Evolutionary conservation across 345 rosid species (phyloP).

Genomic region (Ricinus communis): DNA sequence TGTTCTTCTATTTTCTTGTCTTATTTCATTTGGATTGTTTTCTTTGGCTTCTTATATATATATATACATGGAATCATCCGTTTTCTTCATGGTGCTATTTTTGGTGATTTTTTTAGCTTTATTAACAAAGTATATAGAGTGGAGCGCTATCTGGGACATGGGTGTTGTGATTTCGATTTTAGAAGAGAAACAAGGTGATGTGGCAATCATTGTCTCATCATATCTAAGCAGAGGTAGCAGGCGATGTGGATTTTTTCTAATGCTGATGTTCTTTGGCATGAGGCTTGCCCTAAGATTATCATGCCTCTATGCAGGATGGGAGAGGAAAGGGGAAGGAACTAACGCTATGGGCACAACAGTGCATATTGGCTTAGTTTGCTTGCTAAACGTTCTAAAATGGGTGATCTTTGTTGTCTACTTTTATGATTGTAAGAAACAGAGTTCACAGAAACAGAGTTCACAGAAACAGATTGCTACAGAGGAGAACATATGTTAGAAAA

Average conservation of each 20-base stretch:
- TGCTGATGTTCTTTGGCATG: conserved; percentile 24
- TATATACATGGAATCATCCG: neutral
- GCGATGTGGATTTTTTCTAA: conserved; percentile 19
- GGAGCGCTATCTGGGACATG: conserved; percentile 43
- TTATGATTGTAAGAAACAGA: conserved; percentile 27
- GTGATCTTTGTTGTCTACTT: conserved; percentile 24
- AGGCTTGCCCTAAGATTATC: conserved; percentile 21
- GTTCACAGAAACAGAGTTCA: neutral
- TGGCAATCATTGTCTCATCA: conserved; percentile 23
- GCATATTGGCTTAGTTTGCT: conserved; percentile 18
- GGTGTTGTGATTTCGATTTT: conserved; percentile 33
- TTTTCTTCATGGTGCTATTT: neutral
- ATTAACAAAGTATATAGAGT: conserved; percentile 27
- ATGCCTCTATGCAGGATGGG: conserved; percentile 18
- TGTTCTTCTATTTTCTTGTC: conserved; percentile 15
- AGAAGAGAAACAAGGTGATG: conserved; percentile 41
- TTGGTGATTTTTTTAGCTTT: conserved; percentile 1
- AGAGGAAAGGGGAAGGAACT: neutral
- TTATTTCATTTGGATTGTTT: neutral
- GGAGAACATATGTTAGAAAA: too few relatives aligned
- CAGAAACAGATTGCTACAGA: too few relatives aligned
- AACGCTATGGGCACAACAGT: neutral
- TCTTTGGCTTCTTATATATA: neutral
- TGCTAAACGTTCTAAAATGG: conserved; percentile 30
- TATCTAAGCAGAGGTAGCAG: conserved; percentile 36